Base-by-base conservation (phyloP, 2,329 filamentous ascomycete genomes). In the Hypoxylon sp. region DNA sequence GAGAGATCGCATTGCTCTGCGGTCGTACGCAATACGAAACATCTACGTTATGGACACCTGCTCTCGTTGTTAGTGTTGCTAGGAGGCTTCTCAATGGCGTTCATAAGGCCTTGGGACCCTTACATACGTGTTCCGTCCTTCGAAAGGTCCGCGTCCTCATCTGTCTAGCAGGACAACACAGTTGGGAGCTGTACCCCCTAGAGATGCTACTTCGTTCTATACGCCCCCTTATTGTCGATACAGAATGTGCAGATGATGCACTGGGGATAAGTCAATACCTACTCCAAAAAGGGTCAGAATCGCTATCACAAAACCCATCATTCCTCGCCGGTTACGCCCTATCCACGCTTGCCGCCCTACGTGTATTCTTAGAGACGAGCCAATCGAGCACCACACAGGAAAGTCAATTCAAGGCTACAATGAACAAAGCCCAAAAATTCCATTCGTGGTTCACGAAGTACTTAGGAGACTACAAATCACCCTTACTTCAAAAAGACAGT, bases 171-270 rank as follows among this genome's bases (percentile, higher is more conserved):
- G 91, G 91, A 0, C 69, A 82, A 0, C 78, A 86, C 40, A 89
- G 89, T n/a, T 77, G 88, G 16, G 75, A 83, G 29, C 89, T 88
- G 0, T 97, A 97, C 66, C 89, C 91, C 7, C 70, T 97, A 9
- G 90, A 99, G 69, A 94, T 97, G 89, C 78, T 96, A 0, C 78
- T 99, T 1, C 89, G 91, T 63, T 87, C 89, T 1, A 77, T 96
- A 13, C 81, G 88, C 7, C 84, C 86, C 0, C 95, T 91, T 60
- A 76, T 97, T 4, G 87, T 87, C 1, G 88, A 97, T 61, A 80
- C 87, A 0, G 88, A 95, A 65, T 97, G 93, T 69, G 89, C 92
- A 7, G 90, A 96, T 65, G 94, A 99, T 73, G 87, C 90, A 1
- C 78, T 97, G 32, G 93, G 92, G 0, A 82, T 99, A 23, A 85